phyloP scores from a whole-genome alignment of 768 basidiomycete species.

The Pisolithus tinctorius region DNA sequence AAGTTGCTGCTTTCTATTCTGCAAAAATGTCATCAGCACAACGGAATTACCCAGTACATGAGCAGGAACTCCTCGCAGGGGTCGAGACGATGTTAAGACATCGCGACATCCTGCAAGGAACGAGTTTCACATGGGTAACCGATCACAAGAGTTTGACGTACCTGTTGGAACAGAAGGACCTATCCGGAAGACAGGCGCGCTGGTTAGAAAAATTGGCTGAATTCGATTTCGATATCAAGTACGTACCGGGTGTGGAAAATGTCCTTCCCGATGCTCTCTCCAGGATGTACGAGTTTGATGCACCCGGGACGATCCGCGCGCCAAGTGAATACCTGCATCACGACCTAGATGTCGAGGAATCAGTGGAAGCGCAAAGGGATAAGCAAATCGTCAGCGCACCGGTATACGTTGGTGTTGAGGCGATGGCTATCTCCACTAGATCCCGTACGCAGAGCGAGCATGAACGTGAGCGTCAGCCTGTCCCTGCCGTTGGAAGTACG shows the following conservation, averaged over 20 bases:
- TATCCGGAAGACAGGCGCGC: too few relatives aligned
- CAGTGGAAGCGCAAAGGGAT: too few relatives aligned
- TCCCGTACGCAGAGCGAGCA: too few relatives aligned
- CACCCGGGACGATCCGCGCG: neutral
- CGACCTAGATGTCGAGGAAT: neutral
- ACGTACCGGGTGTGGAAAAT: constrained; percentile 27
- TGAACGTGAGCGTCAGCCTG: too few relatives aligned
- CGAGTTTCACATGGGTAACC: too few relatives aligned
- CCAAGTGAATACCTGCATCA: neutral
- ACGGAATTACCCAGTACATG: constrained; percentile 35
- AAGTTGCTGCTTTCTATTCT: neutral
- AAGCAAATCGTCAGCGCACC: too few relatives aligned
- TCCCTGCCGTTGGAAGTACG: neutral
- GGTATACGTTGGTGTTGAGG: neutral
- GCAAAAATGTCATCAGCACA: constrained; percentile 30
- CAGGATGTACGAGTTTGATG: neutral
- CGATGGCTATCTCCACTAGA: neutral
- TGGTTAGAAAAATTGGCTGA: constrained; percentile 13
- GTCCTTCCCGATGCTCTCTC: constrained; percentile 20
- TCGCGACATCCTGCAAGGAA: too few relatives aligned
- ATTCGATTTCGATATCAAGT: constrained; percentile 15
- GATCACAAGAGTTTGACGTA: too few relatives aligned
- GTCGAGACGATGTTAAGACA: constrained; percentile 26
- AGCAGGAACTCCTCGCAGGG: constrained; percentile 33
- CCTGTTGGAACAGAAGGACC: too few relatives aligned